These are phyloP conservation scores for Phytophthora pluvialis DNA, from an alignment of 352 stramenopile genomes.

Conservation along the genomic window DNA sequence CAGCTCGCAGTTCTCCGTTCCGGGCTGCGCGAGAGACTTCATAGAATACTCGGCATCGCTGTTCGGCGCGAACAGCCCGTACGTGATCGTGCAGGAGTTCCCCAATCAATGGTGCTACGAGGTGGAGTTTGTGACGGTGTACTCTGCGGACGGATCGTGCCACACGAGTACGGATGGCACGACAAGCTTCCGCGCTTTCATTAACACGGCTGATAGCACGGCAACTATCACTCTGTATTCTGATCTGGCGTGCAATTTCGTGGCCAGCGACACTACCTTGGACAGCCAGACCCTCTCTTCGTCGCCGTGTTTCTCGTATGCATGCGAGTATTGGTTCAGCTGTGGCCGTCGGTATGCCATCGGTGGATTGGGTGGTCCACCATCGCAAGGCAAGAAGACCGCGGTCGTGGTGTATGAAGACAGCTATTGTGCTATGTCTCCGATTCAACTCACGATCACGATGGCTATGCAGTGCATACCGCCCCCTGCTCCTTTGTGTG, in stretches of 20 bases:
- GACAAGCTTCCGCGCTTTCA: slow-evolving; percentile 12
- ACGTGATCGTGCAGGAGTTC: slow-evolving; percentile 14
- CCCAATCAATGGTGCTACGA: slow-evolving; percentile 2
- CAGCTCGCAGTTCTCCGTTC: not conserved
- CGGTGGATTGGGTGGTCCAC: slow-evolving; percentile 1
- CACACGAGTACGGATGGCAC: not conserved
- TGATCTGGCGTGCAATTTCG: slow-evolving; percentile 1
- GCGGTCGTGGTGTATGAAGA: slow-evolving; percentile 14
- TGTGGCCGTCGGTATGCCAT: slow-evolving; percentile 5
- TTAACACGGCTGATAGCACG: slow-evolving; percentile 7
- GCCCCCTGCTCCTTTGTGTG: not conserved
- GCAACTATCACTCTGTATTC: slow-evolving; percentile 10
- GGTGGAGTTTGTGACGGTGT: slow-evolving; percentile 8
- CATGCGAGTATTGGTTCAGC: slow-evolving; percentile 1
- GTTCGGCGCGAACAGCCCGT: slow-evolving; percentile 9
- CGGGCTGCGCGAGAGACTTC: not conserved
- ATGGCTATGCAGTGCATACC: not conserved
- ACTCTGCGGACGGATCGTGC: slow-evolving; percentile 10
- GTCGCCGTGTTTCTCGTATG: slow-evolving; percentile 1
- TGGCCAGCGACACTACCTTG: slow-evolving; percentile 4
- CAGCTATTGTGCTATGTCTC: slow-evolving; percentile 10
- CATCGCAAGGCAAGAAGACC: slow-evolving; percentile 5
- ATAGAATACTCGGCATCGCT: not conserved
- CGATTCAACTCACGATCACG: slow-evolving; percentile 1
- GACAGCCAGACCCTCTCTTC: slow-evolving; percentile 9